Evolutionary conservation across 352 stramenopile genomes (phyloP).

Genomic region (Phytophthora litchii): DNA sequence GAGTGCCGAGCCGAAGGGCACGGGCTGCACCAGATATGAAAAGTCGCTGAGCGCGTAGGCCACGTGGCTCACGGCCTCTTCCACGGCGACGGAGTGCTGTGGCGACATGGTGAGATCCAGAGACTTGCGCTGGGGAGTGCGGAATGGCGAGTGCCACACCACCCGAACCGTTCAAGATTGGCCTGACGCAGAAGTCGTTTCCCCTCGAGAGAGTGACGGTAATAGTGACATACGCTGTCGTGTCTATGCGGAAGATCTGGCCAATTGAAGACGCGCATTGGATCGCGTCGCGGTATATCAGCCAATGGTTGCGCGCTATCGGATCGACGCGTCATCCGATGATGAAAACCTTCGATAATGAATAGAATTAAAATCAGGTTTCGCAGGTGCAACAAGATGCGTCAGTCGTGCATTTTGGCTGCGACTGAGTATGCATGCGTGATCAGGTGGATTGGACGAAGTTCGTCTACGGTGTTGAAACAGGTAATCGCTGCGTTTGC

Average conservation of each 20-base stretch:
- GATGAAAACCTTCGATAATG: slow-evolving; percentile 1
- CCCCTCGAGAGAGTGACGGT: slow-evolving; percentile 9
- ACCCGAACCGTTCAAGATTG: slow-evolving; percentile 31
- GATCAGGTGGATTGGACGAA: slow-evolving; percentile 39
- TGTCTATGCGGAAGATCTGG: slow-evolving; percentile 1
- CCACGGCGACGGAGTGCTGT: slow-evolving; percentile 46
- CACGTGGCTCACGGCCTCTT: slow-evolving; percentile 82
- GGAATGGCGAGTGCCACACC: slow-evolving; percentile 35
- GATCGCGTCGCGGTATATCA: slow-evolving; percentile 10
- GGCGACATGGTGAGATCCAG: slow-evolving; percentile 24
- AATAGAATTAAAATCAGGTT: slow-evolving; percentile 1
- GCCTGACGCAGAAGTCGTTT: slow-evolving; percentile 4
- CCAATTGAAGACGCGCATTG: slow-evolving; percentile 6
- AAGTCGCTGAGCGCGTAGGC: slow-evolving; percentile 81
- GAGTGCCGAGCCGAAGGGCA: slow-evolving; percentile 65
- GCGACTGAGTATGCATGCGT: slow-evolving; percentile 18
- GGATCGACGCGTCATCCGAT: slow-evolving; percentile 6
- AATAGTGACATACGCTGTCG: background rate
- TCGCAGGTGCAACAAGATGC: slow-evolving; percentile 2
- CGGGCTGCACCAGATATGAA: slow-evolving; percentile 70
- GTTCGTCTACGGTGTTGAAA: slow-evolving; percentile 15
- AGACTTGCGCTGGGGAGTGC: slow-evolving; percentile 23
- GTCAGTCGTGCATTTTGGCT: slow-evolving; percentile 13
- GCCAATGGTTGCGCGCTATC: slow-evolving; percentile 10
- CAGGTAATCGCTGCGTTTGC: slow-evolving; percentile 26